Percentiles rank a stretch among this genome's conserved stretches.
phyloP scores from a whole-genome alignment of 225 moss, liverwort and hornwort species.

The Bryum argenteum region DNA sequence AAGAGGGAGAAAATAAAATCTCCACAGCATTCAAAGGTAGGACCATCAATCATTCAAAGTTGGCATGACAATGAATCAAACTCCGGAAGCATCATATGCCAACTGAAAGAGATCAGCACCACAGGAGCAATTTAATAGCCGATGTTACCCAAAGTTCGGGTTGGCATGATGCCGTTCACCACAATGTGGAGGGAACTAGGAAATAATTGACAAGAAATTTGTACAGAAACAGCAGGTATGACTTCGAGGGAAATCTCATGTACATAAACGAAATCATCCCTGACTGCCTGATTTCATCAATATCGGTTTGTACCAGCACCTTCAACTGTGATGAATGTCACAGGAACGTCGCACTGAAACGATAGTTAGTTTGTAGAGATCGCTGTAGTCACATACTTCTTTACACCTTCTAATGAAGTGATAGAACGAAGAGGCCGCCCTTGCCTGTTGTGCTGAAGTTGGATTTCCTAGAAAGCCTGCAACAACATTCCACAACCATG shows the following conservation, averaged over 20 bases:
- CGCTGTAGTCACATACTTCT: constrained; percentile 47
- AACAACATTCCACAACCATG: constrained; percentile 13
- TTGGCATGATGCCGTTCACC: constrained; percentile 17
- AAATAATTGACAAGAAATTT: constrained; percentile 40
- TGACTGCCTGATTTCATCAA: constrained; percentile 35
- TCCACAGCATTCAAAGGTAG: too few relatives aligned
- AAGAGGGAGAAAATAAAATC: too few relatives aligned
- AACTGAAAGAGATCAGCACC: too few relatives aligned
- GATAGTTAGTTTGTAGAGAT: constrained; percentile 40
- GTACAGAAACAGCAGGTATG: constrained; percentile 40
- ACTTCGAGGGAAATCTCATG: constrained; percentile 27
- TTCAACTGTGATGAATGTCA: constrained; percentile 5
- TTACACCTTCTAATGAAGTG: constrained; percentile 43
- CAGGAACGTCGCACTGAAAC: constrained; percentile 28
- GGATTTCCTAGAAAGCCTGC: constrained; percentile 43
- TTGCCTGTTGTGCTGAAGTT: constrained; percentile 32
- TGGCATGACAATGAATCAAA: too few relatives aligned
- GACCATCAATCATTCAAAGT: too few relatives aligned
- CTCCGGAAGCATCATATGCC: too few relatives aligned
- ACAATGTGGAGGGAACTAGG: constrained; percentile 23
- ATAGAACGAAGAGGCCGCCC: constrained; percentile 16
- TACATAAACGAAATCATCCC: constrained; percentile 30
- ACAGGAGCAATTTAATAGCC: neutral
- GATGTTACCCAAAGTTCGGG: neutral
- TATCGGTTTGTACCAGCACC: constrained; percentile 23